phyloP scores from a whole-genome alignment of 1,139 yeast species.

The Suhomyces bribrorum region DNA sequence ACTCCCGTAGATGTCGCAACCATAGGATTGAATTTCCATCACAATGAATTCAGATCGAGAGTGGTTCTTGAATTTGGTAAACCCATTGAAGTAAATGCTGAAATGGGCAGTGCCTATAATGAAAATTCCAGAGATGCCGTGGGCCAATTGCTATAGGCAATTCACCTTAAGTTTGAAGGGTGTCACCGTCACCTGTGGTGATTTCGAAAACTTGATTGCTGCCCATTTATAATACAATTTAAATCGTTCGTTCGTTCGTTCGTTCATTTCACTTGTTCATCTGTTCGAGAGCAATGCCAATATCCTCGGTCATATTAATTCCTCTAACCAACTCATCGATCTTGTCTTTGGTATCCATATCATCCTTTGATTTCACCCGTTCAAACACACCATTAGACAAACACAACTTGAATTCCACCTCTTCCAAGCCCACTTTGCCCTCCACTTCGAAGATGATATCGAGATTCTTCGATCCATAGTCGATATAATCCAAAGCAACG shows the following conservation, averaged over 20 bases:
- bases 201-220: conserved; percentile 88
- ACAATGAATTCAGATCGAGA: conserved; percentile 90
- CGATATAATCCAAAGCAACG: conserved; percentile 28
- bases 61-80: conserved; percentile 94
- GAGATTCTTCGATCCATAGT: conserved; percentile 21
- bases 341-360: conserved; percentile 25
- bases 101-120: conserved; percentile 17
- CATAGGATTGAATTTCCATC: conserved; percentile 96
- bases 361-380: conserved; percentile 15
- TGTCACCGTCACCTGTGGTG: conserved; percentile 90
- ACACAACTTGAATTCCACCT: conserved; percentile 23
- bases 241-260: too few species aligned
- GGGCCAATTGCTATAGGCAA: conserved; percentile 59
- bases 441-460: conserved; percentile 27
- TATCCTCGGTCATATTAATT: conserved; percentile 37
- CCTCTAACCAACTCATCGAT: conserved; percentile 24
- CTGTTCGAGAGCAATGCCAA: conserved; percentile 14
- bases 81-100: conserved; percentile 71
- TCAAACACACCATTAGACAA: conserved; percentile 35
- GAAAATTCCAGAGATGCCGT: conserved; percentile 23
- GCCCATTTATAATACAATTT: too few species aligned
- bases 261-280: background rate
- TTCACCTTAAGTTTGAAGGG: conserved; percentile 78
- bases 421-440: conserved; percentile 20
- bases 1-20: conserved; percentile 76